Conservation (phyloP, 225 moss, liverwort and hornwort genomes). For the Bryum argenteum region DNA sequence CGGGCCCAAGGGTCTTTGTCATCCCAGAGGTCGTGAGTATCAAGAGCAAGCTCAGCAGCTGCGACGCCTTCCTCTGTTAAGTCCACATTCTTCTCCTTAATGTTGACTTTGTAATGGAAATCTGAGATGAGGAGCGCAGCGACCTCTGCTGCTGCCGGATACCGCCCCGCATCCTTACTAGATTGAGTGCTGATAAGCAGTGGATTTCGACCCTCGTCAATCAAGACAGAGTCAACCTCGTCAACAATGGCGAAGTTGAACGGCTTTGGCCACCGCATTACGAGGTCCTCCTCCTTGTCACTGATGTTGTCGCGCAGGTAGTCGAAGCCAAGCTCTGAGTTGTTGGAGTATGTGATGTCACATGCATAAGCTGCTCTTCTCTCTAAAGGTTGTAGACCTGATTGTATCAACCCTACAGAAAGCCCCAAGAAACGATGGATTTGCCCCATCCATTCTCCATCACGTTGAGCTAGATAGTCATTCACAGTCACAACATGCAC, state of each 20-base stretch:
- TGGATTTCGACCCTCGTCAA: slow-evolving; percentile 98
- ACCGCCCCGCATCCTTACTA: slow-evolving; percentile 93
- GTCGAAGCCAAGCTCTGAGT: slow-evolving; percentile 97
- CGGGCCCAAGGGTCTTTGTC: slow-evolving; percentile 98
- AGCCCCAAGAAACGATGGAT: slow-evolving; percentile 95
- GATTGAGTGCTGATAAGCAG: slow-evolving; percentile 97
- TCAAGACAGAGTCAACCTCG: slow-evolving; percentile 96
- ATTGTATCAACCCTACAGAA: slow-evolving; percentile 91
- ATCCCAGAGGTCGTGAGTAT: slow-evolving; percentile 95
- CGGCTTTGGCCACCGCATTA: slow-evolving; percentile 96
- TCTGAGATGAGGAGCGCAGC: slow-evolving; percentile 73
- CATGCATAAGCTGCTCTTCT: slow-evolving; percentile 91
- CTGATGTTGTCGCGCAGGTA: slow-evolving; percentile 97
- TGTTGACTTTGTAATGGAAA: slow-evolving; percentile 89
- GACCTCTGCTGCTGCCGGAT: slow-evolving; percentile 94
- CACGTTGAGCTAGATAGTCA: slow-evolving; percentile 90
- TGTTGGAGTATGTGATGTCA: slow-evolving; percentile 97
- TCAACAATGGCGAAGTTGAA: slow-evolving; percentile 98
- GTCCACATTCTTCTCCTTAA: slow-evolving; percentile 93
- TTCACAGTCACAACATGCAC: slow-evolving; percentile 98
- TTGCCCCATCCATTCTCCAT: slow-evolving; percentile 99
- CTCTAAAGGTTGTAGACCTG: slow-evolving; percentile 66
- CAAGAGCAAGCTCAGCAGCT: slow-evolving; percentile 94
- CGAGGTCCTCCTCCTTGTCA: slow-evolving; percentile 92
- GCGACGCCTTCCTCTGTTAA: slow-evolving; percentile 97